Base-by-base conservation (phyloP, 2,329 filamentous ascomycete species). In the Apiospora hydei region DNA sequence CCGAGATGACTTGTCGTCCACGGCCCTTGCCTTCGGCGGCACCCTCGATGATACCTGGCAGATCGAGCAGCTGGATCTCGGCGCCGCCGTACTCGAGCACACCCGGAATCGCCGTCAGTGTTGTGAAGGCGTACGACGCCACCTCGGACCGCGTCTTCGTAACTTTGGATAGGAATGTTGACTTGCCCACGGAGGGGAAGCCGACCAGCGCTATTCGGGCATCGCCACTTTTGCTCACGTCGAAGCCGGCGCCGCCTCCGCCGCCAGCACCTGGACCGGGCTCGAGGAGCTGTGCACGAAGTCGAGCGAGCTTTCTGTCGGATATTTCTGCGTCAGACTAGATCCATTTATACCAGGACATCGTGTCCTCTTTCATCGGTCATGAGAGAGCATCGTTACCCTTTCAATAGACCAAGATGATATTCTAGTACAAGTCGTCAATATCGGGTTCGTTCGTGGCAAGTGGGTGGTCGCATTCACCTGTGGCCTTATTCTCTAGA, bases 111-210 rank as follows among this genome's bases (percentile, higher is more conserved):
- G 96, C 97, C 13, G 96, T 99, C 64, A 99, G 87, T 1, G 96
- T 99, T 14, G 96, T 99, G 89, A 99, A 99, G 71, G 96, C 92
- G 81, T 99, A 99, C 0, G 96, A 94, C 0, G 96, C 96, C 41
- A 98, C 95, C 82, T 98, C 96, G 69, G 95, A 98, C 80, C 94
- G 95, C 51, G 97, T 99, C 85, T 98, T 98, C 69, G 96, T 99
- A 81, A 99, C 97, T 81, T 98, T 98, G 68, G 95, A 98, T n/a
- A 99, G 83, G 81, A 99, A 98, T 0, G 96, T 99, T 2, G 96
- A 99, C 86, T 99, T 99, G 82, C 96, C 96, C 69, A 99, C 96
- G 0, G 97, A 99, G 0, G 97, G 96, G 78, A 99, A 99, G n/a
- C 96, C 96, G 70, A 99, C 97, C 2, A 99, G 90, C 1, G 97